Evolutionary conservation across 2,329 filamentous ascomycete species (phyloP).

Genomic region (Lachnum nothofagi): DNA sequence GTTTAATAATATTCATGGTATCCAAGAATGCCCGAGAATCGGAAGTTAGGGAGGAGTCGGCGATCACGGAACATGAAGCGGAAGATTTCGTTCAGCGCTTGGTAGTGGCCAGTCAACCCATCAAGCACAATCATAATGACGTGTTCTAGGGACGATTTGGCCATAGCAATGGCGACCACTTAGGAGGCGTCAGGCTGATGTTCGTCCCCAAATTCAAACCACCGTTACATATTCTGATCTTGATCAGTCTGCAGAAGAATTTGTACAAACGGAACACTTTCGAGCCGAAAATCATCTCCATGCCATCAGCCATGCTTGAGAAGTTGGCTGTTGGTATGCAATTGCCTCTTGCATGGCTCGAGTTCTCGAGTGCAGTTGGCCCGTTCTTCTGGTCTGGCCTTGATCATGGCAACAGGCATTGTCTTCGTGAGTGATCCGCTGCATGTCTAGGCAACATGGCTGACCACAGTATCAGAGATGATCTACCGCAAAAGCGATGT

Average conservation of each 20-base stretch:
- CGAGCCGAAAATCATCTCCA: conserved; percentile 49
- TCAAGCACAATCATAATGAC: no score
- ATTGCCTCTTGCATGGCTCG: conserved; percentile 55
- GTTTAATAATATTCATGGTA: no score
- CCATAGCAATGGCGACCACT: no score
- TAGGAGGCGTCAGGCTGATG: no score
- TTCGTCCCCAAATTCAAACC: no score
- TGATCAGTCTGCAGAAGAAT: conserved; percentile 31
- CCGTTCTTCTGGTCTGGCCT: conserved; percentile 59
- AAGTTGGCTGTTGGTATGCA: conserved; percentile 51
- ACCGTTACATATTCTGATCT: conserved; percentile 5
- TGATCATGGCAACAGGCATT: conserved; percentile 52
- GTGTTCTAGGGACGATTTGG: no score
- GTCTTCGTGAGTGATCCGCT: conserved; percentile 48
- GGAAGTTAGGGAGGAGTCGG: no score
- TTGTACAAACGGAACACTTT: conserved; percentile 56
- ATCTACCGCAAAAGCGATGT: conserved; percentile 62
- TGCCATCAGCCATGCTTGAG: conserved; percentile 46
- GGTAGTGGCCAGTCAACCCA: no score
- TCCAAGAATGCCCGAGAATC: no score
- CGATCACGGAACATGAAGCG: no score
- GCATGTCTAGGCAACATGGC: conserved; percentile 1
- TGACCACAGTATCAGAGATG: conserved; percentile 43
- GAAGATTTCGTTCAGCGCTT: no score
- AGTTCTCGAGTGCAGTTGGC: conserved; percentile 54